Evolutionary conservation across 164 flowering plant species (phyloP), one percentile per base, ranked within the genome.

Genomic region (Berberis thunbergii): DNA sequence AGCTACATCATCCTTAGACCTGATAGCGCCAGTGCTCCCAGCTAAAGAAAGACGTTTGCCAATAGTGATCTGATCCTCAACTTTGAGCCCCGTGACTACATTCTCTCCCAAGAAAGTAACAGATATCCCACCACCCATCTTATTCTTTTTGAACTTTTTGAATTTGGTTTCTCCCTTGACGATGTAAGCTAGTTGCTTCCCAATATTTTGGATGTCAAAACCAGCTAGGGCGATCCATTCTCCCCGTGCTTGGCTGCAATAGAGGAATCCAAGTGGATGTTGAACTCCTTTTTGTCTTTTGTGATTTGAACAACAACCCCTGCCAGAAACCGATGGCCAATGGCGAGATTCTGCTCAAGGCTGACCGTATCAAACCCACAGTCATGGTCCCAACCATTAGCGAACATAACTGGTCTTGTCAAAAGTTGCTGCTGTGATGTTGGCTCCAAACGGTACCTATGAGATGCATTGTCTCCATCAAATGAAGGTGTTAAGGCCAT

Each of bases 301-400:
- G 96, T 86, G 61, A 94, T 69, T 69, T 94, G 98, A 56, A 84
- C 77, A 8, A 85, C 67, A 54, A 83, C 69, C 48, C 81, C 80
- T 44, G 82, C 83, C 2, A 97, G 96, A 64, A 83, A 88, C 41
- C 63, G 78, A 54, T 72, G 72, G 0, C 77, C 80, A 49, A 91
- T 75, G 43, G 87, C 96, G 5, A 86, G 77, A 68, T 61, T 84
- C 66, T 84, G 79, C 72, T 91, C 97, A 12, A 94, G 71, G 73
- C 84, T 88, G 67, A 94, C 95, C 45, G 96, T 96, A 69, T 91
- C 96, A 66, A 88, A 88, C 41, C 98, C 98, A 70, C 88, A 86
- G 62, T 94, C 98, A 69, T 91, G 98, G 72, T 94, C 98, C 98
- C 98, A 94, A 4, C 95, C 94, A 72, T 88, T 92, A 43, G 83